Conservation (phyloP, 345 rosid species). For the Chamaenerion angustifolium region DNA sequence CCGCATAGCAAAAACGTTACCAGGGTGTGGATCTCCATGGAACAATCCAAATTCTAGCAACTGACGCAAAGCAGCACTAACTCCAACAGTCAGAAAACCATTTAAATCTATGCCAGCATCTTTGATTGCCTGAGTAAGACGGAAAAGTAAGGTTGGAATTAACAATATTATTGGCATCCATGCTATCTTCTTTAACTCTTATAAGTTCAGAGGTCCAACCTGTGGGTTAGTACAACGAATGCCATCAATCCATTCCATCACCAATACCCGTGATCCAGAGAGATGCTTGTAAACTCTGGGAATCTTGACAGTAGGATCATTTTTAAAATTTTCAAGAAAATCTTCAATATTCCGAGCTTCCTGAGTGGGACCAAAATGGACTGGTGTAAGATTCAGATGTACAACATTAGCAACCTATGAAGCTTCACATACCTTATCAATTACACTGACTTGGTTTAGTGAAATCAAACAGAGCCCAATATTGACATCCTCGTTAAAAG, state of each 20-base stretch:
- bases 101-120: constrained; percentile 75
- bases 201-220: constrained; percentile 25
- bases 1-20: constrained; percentile 91
- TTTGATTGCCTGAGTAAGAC: constrained; percentile 59
- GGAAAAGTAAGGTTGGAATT: constrained; percentile 6
- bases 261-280: constrained; percentile 84
- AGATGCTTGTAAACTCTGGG: constrained; percentile 76
- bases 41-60: constrained; percentile 87
- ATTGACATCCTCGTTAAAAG: neutral
- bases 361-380: constrained; percentile 17
- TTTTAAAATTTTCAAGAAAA: constrained; percentile 82
- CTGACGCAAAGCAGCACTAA: constrained; percentile 92
- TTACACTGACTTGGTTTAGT: neutral
- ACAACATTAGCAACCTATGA: neutral
- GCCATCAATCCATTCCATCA: constrained; percentile 99
- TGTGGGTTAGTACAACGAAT: constrained; percentile 93
- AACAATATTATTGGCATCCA: neutral
- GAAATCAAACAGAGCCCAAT: neutral
- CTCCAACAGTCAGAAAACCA: constrained; percentile 91
- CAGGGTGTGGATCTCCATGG: constrained; percentile 99
- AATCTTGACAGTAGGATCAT: constrained; percentile 90
- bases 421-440: neutral
- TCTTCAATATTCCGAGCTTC: constrained; percentile 96
- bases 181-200: no score
- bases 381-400: neutral